phyloP scores from a whole-genome alignment of 139 green algal species.

The Auxenochlorella protothecoides region DNA sequence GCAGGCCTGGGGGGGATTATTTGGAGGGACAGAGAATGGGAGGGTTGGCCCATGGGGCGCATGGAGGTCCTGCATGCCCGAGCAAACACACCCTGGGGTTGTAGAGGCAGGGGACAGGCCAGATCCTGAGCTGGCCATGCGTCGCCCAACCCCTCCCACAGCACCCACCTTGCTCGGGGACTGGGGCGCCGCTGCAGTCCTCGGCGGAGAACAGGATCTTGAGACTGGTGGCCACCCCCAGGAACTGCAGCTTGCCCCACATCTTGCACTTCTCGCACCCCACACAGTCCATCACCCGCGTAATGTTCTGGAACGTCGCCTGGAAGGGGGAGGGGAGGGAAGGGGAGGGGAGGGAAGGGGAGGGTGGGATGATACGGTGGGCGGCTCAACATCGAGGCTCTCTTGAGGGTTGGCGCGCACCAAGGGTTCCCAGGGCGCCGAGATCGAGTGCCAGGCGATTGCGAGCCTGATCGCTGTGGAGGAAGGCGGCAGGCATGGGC shows the following conservation, averaged over 20 bases:
- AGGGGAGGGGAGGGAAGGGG: not conserved
- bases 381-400: no score
- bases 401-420: no score
- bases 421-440: no score
- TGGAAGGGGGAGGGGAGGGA: not conserved
- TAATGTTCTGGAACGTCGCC: slow-evolving; percentile 86
- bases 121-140: not conserved
- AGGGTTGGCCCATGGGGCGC: no score
- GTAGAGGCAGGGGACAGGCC: slow-evolving; percentile 12
- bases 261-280: slow-evolving; percentile 99
- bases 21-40: no score
- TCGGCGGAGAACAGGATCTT: slow-evolving; percentile 84
- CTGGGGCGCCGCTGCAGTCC: slow-evolving; percentile 33
- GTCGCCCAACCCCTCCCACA: not conserved
- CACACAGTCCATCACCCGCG: slow-evolving; percentile 94
- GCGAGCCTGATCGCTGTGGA: no score
- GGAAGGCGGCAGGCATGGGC: no score
- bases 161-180: not conserved
- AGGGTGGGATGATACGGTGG: not conserved
- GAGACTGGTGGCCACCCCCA: slow-evolving; percentile 87
- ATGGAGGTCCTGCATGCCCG: no score
- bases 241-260: slow-evolving; percentile 96
- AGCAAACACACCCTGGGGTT: no score
- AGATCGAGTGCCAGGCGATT: no score
- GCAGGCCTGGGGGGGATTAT: no score